A percentile compares a stretch with the other conserved stretches of the same genome.
Conservation (phyloP, 2,329 filamentous ascomycete genomes). For the Alternaria triticimaculans region DNA sequence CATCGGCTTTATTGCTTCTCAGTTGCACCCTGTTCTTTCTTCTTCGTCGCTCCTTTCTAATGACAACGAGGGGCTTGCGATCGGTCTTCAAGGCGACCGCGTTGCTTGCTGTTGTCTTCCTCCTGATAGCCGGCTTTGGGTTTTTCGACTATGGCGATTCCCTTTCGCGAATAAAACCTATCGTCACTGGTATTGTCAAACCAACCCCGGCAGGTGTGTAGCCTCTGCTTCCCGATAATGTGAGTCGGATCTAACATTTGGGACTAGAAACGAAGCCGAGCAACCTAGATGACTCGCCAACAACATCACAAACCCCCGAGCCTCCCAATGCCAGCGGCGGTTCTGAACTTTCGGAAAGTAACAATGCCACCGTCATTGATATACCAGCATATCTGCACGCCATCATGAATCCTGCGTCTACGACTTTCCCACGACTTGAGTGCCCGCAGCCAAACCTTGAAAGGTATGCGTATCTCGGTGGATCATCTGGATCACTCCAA, state of each 20-base stretch:
- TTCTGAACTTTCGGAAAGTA: conserved; percentile 7
- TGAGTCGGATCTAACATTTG: neutral
- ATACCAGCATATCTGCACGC: conserved; percentile 22
- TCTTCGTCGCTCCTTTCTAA: neutral
- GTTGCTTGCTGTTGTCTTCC: conserved; percentile 14
- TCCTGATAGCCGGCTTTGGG: conserved; percentile 17
- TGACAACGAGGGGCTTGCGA: conserved; percentile 17
- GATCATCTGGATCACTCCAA: conserved; percentile 4
- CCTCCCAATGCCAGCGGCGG: neutral
- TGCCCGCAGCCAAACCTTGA: conserved; percentile 22
- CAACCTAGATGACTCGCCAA: neutral
- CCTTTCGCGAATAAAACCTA: conserved; percentile 5
- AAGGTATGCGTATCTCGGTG: conserved; percentile 25
- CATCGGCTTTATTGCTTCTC: neutral
- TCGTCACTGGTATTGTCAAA: conserved; percentile 3
- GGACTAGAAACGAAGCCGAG: conserved; percentile 2
- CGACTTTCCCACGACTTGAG: conserved; percentile 22
- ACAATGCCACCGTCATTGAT: conserved; percentile 20
- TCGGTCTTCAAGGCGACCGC: conserved; percentile 19
- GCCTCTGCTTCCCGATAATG: neutral
- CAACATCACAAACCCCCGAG: too few species aligned
- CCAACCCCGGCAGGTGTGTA: conserved; percentile 3
- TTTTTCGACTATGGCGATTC: conserved; percentile 14
- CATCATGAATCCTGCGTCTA: conserved; percentile 24
- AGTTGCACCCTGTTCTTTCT: neutral